Evolutionary conservation across 2,329 filamentous ascomycete species (phyloP).

Genomic region (Pseudophaeomoniella oleicola): DNA sequence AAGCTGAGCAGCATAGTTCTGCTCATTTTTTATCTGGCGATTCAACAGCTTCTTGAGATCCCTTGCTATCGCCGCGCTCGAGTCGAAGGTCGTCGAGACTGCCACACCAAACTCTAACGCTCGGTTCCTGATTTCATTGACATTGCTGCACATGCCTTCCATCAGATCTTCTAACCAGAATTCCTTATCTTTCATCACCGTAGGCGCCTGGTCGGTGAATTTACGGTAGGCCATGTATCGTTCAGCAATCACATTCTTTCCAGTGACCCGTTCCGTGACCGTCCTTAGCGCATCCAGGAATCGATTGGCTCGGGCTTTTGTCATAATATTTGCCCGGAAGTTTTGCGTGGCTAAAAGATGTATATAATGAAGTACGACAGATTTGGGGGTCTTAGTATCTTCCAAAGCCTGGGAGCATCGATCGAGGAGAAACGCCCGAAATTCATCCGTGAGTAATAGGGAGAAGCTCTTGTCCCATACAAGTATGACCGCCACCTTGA

Average conservation of each 20-base stretch:
- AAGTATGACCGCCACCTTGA: constrained; percentile 64
- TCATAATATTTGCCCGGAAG: constrained; percentile 64
- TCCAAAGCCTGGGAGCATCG: constrained; percentile 62
- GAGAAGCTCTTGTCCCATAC: constrained; percentile 60
- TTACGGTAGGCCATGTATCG: constrained; percentile 67
- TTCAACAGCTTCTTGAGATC: constrained; percentile 25
- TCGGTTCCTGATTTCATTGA: constrained; percentile 60
- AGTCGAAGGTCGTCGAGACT: constrained; percentile 53
- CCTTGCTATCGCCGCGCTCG: constrained; percentile 49
- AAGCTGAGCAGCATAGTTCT: constrained; percentile 56
- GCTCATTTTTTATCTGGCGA: constrained; percentile 33
- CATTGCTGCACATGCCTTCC: constrained; percentile 61
- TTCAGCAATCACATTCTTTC: constrained; percentile 66
- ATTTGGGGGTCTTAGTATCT: constrained; percentile 56
- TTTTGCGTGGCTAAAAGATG: constrained; percentile 68
- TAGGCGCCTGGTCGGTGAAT: constrained; percentile 56
- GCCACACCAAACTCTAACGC: constrained; percentile 63
- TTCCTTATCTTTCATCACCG: constrained; percentile 54
- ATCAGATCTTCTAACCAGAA: constrained; percentile 77
- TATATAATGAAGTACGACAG: constrained; percentile 64
- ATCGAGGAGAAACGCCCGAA: constrained; percentile 66
- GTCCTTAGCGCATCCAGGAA: constrained; percentile 57
- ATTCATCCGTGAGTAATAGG: constrained; percentile 59
- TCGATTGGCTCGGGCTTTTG: constrained; percentile 50
- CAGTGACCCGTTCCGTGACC: constrained; percentile 58